A percentile compares a stretch with the other conserved stretches of the same genome.
These are phyloP conservation scores for Pleurotus djamor DNA, from an alignment of 768 basidiomycete genomes.

Conservation along the genomic window DNA sequence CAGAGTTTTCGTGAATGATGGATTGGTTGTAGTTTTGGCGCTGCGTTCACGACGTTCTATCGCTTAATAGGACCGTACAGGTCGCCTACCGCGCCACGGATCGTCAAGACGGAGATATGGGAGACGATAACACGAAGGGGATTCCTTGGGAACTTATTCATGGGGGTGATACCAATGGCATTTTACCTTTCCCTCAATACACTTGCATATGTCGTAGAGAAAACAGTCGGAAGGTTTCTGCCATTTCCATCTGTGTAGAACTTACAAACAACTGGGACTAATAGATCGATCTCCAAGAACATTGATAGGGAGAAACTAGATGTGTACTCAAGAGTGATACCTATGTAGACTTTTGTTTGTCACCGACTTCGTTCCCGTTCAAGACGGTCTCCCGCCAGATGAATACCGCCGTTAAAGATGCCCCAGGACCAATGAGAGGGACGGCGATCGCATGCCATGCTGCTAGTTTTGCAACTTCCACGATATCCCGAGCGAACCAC, in stretches of 20 bases:
- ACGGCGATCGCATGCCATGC: slow-evolving; percentile 42
- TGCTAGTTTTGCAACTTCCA: slow-evolving; percentile 28
- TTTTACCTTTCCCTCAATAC: slow-evolving; percentile 33
- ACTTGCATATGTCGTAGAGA: slow-evolving; percentile 17
- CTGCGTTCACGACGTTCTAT: slow-evolving; percentile 58
- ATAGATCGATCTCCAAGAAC: too few species aligned
- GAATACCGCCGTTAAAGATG: slow-evolving; percentile 43
- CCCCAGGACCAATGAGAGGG: slow-evolving; percentile 46
- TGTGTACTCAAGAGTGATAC: background rate
- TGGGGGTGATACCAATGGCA: slow-evolving; percentile 55
- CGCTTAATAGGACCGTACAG: slow-evolving; percentile 53
- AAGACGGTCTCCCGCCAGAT: slow-evolving; percentile 44
- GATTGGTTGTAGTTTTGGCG: slow-evolving; percentile 41
- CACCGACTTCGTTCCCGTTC: background rate
- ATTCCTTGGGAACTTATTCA: slow-evolving; percentile 49
- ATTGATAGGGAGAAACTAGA: background rate
- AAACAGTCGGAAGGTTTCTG: slow-evolving; percentile 6
- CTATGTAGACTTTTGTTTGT: background rate
- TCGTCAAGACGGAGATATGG: slow-evolving; percentile 57
- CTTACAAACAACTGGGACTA: too few species aligned
- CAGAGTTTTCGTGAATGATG: background rate
- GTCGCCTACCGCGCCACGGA: slow-evolving; percentile 32
- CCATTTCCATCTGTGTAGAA: background rate
- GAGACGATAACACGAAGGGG: slow-evolving; percentile 57
- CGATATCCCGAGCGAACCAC: slow-evolving; percentile 39